Conservation (phyloP, 768 basidiomycete genomes). For the Lentinus brumalis region DNA sequence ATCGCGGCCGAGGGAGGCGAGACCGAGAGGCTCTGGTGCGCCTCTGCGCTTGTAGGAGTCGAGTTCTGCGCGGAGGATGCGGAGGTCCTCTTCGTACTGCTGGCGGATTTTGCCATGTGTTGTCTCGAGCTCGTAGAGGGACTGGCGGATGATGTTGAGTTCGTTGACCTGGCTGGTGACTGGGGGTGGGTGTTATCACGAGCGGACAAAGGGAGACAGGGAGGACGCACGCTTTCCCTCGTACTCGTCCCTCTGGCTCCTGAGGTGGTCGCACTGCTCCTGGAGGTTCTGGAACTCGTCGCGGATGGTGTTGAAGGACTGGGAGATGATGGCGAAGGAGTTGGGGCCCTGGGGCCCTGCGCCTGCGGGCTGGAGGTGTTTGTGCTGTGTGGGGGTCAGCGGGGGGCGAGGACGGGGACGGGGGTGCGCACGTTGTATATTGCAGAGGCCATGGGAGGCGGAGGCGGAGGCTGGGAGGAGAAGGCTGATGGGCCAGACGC, state of each 20-base stretch:
- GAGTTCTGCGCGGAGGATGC: conserved; percentile 68
- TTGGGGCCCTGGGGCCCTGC: conserved; percentile 37
- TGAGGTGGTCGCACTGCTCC: conserved; percentile 64
- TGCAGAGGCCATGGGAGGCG: conserved; percentile 28
- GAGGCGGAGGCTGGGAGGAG: conserved; percentile 24
- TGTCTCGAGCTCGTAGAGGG: conserved; percentile 88
- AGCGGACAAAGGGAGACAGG: neutral
- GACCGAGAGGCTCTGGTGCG: conserved; percentile 30
- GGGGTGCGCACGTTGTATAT: conserved; percentile 32
- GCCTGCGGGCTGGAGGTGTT: conserved; percentile 43
- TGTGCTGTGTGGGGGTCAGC: conserved; percentile 35
- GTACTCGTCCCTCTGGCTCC: conserved; percentile 85
- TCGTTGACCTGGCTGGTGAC: conserved; percentile 87
- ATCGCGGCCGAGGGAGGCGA: conserved; percentile 30
- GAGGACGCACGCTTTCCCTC: conserved; percentile 79
- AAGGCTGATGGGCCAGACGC: conserved; percentile 9
- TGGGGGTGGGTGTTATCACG: conserved; percentile 29
- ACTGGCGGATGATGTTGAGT: conserved; percentile 84
- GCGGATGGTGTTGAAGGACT: conserved; percentile 79
- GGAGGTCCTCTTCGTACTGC: conserved; percentile 85
- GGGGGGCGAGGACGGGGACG: conserved; percentile 5
- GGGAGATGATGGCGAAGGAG: conserved; percentile 56
- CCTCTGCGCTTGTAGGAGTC: conserved; percentile 50
- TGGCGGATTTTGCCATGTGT: conserved; percentile 85
- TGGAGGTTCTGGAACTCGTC: conserved; percentile 82